Evolutionary conservation across 2,329 filamentous ascomycete species (phyloP).

Genomic region (Colletotrichum graminicola): DNA sequence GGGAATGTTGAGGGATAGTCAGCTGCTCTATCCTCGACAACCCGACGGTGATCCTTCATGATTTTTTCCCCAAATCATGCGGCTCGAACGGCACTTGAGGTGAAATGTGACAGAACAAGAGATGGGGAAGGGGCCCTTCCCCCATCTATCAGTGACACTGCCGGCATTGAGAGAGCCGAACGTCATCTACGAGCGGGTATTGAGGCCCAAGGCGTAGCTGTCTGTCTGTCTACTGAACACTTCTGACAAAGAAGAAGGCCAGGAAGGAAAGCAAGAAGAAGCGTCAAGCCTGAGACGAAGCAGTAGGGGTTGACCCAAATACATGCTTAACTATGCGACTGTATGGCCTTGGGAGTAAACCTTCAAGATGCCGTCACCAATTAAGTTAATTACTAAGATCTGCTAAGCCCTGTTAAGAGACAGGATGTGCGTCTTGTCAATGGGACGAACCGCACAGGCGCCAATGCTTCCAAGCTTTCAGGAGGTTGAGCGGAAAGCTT

Average conservation of each 20-base stretch:
- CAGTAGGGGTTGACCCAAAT: not conserved
- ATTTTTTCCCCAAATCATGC: not conserved
- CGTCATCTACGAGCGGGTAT: not conserved
- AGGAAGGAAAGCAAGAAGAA: not conserved
- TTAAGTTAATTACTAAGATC: not conserved
- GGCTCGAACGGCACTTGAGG: not conserved
- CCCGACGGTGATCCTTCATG: not conserved
- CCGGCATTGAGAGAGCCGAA: not conserved
- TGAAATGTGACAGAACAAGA: not conserved
- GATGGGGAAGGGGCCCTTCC: too few species aligned
- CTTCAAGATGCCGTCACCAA: not conserved
- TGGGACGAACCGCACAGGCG: not conserved
- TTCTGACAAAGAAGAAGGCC: not conserved
- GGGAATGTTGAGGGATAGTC: too few species aligned
- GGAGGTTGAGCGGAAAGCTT: not conserved
- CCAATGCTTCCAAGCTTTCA: not conserved
- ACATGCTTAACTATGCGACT: not conserved
- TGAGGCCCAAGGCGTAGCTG: too few species aligned
- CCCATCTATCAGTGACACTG: too few species aligned
- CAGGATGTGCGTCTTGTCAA: not conserved
- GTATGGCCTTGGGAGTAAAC: not conserved
- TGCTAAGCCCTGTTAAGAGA: not conserved
- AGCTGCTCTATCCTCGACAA: not conserved
- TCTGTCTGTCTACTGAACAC: not conserved
- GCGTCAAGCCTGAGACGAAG: not conserved